Conservation (phyloP, 2,329 filamentous ascomycete species). For the Fusarium pininemorale region DNA sequence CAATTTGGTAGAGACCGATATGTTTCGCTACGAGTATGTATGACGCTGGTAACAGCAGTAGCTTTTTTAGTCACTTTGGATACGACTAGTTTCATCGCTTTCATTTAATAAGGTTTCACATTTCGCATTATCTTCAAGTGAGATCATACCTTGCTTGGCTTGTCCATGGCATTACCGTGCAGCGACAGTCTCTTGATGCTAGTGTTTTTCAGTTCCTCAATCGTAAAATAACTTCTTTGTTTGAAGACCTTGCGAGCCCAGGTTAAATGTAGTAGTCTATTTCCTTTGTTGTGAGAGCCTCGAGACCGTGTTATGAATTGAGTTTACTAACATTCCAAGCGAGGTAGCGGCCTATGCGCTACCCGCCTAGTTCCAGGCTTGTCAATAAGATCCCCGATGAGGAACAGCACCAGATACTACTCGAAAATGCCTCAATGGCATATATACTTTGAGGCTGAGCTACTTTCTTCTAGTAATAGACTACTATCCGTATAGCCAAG, state of each 20-base stretch:
- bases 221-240: rapidly evolving
- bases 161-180: rapidly evolving
- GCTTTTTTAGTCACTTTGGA: neutral
- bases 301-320: rapidly evolving
- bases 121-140: neutral
- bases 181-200: rapidly evolving
- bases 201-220: rapidly evolving
- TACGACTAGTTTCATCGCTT: neutral
- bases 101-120: neutral
- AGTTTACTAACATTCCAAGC: neutral
- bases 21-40: neutral
- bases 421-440: neutral
- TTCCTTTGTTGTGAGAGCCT: neutral
- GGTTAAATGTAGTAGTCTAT: rapidly evolving
- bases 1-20: neutral
- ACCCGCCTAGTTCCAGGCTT: neutral
- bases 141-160: rapidly evolving
- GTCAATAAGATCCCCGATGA: neutral
- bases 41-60: neutral
- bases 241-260: rapidly evolving
- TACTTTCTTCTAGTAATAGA: neutral
- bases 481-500: neutral
- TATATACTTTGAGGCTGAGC: neutral
- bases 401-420: no score
- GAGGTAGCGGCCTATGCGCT: neutral